phyloP scores from a whole-genome alignment of 345 rosid species.

The Fremontodendron californicum region DNA sequence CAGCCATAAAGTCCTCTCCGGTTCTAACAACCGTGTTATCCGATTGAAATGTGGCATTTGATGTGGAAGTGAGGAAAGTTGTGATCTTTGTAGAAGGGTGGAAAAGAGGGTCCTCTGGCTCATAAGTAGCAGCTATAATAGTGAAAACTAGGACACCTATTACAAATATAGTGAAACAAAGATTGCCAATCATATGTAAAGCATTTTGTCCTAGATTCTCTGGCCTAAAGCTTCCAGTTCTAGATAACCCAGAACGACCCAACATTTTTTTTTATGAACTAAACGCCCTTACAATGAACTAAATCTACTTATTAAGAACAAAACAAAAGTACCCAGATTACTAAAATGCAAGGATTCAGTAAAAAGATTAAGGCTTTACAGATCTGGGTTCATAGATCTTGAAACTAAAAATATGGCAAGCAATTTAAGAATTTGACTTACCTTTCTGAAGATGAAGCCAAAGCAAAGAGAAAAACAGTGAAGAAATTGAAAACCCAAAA shows the following conservation, averaged over 20 bases:
- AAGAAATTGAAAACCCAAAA: background rate
- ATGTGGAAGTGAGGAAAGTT: background rate
- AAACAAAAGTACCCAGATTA: background rate
- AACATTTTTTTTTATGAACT: background rate
- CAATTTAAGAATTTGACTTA: background rate
- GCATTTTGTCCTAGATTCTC: constrained; percentile 5
- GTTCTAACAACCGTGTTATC: constrained; percentile 27
- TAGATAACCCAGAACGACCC: constrained; percentile 2
- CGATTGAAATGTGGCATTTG: background rate
- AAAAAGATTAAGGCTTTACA: background rate
- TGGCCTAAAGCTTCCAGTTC: constrained; percentile 2
- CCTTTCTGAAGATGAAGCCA: background rate
- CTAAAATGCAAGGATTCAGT: too few species aligned
- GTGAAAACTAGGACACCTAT: background rate
- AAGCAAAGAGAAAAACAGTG: background rate
- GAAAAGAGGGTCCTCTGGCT: constrained; percentile 1
- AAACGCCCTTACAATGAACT: background rate
- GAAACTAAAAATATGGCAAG: background rate
- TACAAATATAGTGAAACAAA: constrained; percentile 3
- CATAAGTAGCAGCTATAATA: background rate
- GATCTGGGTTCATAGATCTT: background rate
- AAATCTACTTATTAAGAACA: background rate
- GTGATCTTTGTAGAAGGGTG: background rate
- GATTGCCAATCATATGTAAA: constrained; percentile 3
- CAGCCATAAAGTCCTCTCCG: constrained; percentile 85